Base-by-base conservation (phyloP, 257 asterid species). In the Cinchona pubescens region DNA sequence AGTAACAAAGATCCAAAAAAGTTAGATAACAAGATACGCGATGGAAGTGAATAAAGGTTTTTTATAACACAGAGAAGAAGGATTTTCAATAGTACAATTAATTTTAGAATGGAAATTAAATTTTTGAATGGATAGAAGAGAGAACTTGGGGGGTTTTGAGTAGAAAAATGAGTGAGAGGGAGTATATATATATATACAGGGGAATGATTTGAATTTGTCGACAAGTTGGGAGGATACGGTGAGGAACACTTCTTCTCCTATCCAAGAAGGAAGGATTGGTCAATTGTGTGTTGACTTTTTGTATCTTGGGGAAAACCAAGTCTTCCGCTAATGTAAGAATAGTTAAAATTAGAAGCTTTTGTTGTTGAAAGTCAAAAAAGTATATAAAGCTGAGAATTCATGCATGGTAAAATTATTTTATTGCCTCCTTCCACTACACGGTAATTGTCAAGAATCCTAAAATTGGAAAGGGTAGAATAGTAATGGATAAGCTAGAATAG, bases 151-250 rank as follows among this genome's bases (percentile, higher is more conserved):
- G 34, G 12, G 51, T 14, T 10, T 38, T 46, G 38, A 19, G 60
- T 14, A 14, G 60, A 55, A 25, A 32, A 0, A 2, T 19, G 0
- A 14, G 67, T 2, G n/a, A 38, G 15, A 30, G 23, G 34, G 2
- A 27, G n/a, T n/a, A n/a, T n/a, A n/a, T n/a, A n/a, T n/a, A 25
- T 73, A 60, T 61, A 60, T 73, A 42, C 51, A 29, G 69, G 48
- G 3, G 12, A 11, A 18, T 9, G 53, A 59, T 0, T 77, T 25
- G 56, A 59, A 29, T 59, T 46, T 48, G 71, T 77, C 71, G 32
- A 49, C n/a, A 64, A 21, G 2, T 14, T 16, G 0, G 21, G 27
- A 14, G 34, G 27, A 1, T 23, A 5, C 5, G 27, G 2, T 3
- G 30, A 34, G 4, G n/a, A 9, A 48, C 15, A 29, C 7, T 16